Percentiles rank a stretch among this genome's conserved stretches.
phyloP scores from a whole-genome alignment of 2,329 filamentous ascomycete species.

The Akanthomyces uredinophilus region DNA sequence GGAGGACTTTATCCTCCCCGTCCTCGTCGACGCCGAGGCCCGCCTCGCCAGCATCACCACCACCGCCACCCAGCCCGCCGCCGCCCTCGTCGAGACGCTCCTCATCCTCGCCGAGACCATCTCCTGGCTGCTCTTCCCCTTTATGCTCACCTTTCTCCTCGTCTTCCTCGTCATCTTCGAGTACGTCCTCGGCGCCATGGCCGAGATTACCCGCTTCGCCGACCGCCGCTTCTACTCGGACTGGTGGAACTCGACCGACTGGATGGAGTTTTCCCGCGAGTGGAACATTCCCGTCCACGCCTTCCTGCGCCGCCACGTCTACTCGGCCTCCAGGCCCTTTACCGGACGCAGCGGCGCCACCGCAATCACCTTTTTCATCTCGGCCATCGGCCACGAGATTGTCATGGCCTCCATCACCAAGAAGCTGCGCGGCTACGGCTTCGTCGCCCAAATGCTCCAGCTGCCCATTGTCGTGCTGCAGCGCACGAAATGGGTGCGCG shows the following conservation, averaged over 20 bases:
- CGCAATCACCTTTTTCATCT: conserved; percentile 85
- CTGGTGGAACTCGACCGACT: conserved; percentile 76
- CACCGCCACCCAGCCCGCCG: conserved; percentile 24
- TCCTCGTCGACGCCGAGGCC: conserved; percentile 65
- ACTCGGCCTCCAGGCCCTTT: conserved; percentile 71
- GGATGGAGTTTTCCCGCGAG: conserved; percentile 92
- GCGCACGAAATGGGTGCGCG: conserved; percentile 69
- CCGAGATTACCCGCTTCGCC: conserved; percentile 87
- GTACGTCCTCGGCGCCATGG: conserved; percentile 89
- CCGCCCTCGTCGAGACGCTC: conserved; percentile 56
- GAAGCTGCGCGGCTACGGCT: conserved; percentile 91
- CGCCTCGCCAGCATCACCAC: conserved; percentile 40
- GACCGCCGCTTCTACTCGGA: conserved; percentile 89
- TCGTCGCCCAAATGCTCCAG: conserved; percentile 93
- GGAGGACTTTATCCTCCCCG: conserved; percentile 92
- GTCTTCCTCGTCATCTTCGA: conserved; percentile 99
- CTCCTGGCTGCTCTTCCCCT: conserved; percentile 87
- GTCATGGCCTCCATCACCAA: conserved; percentile 98
- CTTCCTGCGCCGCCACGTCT: conserved; percentile 92
- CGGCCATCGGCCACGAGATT: conserved; percentile 83
- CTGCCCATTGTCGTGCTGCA: conserved; percentile 92
- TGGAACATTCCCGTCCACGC: conserved; percentile 98
- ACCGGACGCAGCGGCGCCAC: conserved; percentile 76
- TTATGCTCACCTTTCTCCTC: conserved; percentile 91
- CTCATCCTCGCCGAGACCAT: conserved; percentile 87